These are phyloP conservation scores for Medicago arabica DNA, from an alignment of 306 rosid species.

Conservation along the genomic window DNA sequence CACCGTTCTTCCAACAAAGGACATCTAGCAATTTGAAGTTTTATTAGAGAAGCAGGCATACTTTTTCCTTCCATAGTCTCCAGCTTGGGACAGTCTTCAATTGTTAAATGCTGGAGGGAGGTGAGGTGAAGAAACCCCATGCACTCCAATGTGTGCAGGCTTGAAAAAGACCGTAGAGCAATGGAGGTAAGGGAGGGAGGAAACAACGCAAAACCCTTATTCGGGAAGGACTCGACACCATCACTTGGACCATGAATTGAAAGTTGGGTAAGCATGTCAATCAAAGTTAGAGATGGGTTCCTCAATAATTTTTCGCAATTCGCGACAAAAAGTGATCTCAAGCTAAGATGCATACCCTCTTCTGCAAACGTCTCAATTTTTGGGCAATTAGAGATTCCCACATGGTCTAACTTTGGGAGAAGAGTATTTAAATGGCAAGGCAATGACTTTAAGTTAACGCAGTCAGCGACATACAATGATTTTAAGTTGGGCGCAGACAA, in stretches of 20 bases:
- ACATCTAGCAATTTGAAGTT: not conserved
- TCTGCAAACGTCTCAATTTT: not conserved
- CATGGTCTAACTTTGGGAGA: not conserved
- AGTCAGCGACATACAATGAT: fast-evolving
- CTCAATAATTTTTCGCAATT: not conserved
- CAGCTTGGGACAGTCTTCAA: fast-evolving
- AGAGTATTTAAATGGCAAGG: not conserved
- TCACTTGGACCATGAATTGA: fast-evolving
- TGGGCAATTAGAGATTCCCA: fast-evolving
- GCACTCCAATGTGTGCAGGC: not conserved
- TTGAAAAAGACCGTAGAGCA: fast-evolving
- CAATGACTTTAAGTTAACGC: not conserved
- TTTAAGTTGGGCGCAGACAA: not conserved
- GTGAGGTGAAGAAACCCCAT: not conserved
- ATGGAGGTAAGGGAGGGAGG: constrained; percentile 3
- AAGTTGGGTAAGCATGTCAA: not conserved
- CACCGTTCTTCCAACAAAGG: not conserved
- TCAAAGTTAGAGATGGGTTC: not conserved
- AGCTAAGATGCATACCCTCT: not conserved
- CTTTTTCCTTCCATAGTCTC: not conserved
- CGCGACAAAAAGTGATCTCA: fast-evolving
- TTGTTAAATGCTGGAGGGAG: not conserved
- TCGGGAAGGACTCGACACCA: not conserved
- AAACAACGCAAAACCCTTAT: not conserved
- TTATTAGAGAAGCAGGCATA: not conserved